Percentiles rank a stretch among this genome's conserved stretches.
Evolutionary conservation across 169 alveolate genomes (phyloP).

Genomic region (Eimeria tenella): DNA sequence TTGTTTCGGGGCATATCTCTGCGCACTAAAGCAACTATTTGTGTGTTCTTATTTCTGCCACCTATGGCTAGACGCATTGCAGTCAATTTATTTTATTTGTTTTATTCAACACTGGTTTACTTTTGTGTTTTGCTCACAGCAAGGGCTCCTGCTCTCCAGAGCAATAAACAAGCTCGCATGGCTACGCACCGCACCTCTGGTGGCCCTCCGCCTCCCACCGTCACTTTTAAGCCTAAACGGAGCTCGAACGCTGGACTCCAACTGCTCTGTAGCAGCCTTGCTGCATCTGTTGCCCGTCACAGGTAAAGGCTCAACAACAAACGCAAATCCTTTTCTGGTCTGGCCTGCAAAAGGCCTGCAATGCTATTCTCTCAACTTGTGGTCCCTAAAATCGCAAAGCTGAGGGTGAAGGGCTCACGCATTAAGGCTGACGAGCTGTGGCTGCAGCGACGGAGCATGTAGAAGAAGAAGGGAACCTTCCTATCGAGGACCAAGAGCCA

Average conservation of each 20-base stretch:
- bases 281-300: conserved; percentile 47
- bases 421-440: neutral
- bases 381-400: neutral
- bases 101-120: neutral
- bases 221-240: conserved; percentile 11
- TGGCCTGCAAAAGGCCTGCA: neutral
- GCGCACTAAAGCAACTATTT: too few species aligned
- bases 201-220: conserved; percentile 47
- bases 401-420: neutral
- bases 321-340: neutral
- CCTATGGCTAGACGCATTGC: neutral
- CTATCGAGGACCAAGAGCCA: conserved; percentile 23
- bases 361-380: too few species aligned
- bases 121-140: neutral
- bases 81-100: too few species aligned
- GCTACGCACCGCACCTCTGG: conserved; percentile 40
- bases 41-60: too few species aligned
- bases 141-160: conserved; percentile 39
- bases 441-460: conserved; percentile 52
- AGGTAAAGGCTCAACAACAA: conserved; percentile 1
- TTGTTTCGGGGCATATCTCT: too few species aligned
- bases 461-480: conserved; percentile 1
- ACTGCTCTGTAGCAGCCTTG: conserved; percentile 17
- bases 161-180: conserved; percentile 62
- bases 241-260: neutral